Conservation (phyloP, 2,329 filamentous ascomycete genomes). For the Pezicula carpinea region DNA sequence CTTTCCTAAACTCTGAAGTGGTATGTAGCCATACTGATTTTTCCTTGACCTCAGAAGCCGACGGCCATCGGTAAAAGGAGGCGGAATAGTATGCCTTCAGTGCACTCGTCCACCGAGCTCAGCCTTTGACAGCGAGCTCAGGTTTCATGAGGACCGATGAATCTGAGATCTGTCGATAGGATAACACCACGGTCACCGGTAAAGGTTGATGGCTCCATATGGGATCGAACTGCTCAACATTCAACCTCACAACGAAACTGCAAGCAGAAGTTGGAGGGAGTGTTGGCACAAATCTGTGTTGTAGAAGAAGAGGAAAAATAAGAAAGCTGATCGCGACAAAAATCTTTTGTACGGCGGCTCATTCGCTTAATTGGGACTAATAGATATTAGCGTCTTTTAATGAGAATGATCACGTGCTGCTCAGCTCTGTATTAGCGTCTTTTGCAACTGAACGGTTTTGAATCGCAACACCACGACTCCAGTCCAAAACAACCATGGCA, state of each 20-base stretch:
- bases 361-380: slow-evolving; percentile 11
- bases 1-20: slow-evolving; percentile 3
- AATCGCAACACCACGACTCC: not conserved
- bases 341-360: slow-evolving; percentile 15
- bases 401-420: too few species aligned
- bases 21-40: slow-evolving; percentile 28
- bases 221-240: slow-evolving; percentile 80
- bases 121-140: slow-evolving; percentile 64
- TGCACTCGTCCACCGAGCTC: slow-evolving; percentile 59
- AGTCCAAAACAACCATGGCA: slow-evolving; percentile 26
- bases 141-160: slow-evolving; percentile 57
- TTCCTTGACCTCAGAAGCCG: slow-evolving; percentile 83
- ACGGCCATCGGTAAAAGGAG: slow-evolving; percentile 84
- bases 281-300: slow-evolving; percentile 81
- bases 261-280: slow-evolving; percentile 69
- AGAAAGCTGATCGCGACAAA: slow-evolving; percentile 28
- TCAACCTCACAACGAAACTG: slow-evolving; percentile 59
- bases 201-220: slow-evolving; percentile 67
- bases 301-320: slow-evolving; percentile 33
- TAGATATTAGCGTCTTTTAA: not conserved
- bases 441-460: not conserved
- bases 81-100: slow-evolving; percentile 80
- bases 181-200: slow-evolving; percentile 61
- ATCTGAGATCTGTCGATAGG: slow-evolving; percentile 96
- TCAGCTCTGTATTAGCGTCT: too few species aligned